These are phyloP conservation scores for Linnemannia exigua DNA, from an alignment of 192 early-diverging fungal genomes.

Conservation along the genomic window DNA sequence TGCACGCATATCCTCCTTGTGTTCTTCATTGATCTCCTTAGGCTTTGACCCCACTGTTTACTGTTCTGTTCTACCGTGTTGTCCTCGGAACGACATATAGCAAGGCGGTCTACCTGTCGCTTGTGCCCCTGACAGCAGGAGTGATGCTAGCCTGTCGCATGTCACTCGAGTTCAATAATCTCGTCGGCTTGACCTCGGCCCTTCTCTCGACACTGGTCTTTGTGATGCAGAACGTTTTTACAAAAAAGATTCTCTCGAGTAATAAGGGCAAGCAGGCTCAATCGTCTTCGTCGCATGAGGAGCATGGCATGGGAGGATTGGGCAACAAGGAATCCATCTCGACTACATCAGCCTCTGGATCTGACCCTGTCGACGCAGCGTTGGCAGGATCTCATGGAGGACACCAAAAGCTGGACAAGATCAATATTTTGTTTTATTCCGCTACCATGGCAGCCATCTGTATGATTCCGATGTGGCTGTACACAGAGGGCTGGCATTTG, in stretches of 20 bases:
- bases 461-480: constrained; percentile 88
- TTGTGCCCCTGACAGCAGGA: constrained; percentile 85
- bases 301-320: constrained; percentile 36
- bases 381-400: neutral
- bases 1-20: constrained; percentile 21
- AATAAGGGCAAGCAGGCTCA: constrained; percentile 35
- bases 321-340: constrained; percentile 38
- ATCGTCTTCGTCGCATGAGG: constrained; percentile 12
- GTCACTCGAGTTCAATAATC: constrained; percentile 75
- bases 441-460: constrained; percentile 77
- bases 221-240: constrained; percentile 90
- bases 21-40: constrained; percentile 13
- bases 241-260: constrained; percentile 82
- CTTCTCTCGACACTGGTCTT: constrained; percentile 85
- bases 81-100: constrained; percentile 78
- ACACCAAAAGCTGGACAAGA: constrained; percentile 82
- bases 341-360: neutral
- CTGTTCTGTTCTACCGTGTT: constrained; percentile 81
- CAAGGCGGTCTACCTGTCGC: constrained; percentile 76
- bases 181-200: constrained; percentile 83
- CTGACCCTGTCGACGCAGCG: constrained; percentile 20
- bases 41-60: constrained; percentile 91
- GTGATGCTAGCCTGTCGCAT: constrained; percentile 90
- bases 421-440: constrained; percentile 89
- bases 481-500: constrained; percentile 70